Evolutionary conservation across 257 asterid species (phyloP), one percentile per base, ranked within the genome.

Genomic region (Hygrophila difformis): DNA sequence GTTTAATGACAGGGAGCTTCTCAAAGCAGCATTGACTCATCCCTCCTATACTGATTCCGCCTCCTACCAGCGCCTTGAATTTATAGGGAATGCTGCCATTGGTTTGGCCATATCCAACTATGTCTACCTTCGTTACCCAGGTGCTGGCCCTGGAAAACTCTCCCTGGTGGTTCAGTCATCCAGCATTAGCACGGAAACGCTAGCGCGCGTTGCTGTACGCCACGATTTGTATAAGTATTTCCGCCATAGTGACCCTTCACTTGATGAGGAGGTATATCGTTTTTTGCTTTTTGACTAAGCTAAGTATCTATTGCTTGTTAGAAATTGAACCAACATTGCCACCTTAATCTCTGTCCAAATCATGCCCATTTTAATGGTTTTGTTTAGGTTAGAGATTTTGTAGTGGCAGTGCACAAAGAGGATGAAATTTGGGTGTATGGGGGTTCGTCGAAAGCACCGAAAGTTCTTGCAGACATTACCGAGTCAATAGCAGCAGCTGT

Each of bases 11-110:
- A 55, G 24, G 55, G 69, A 66, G 51, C 84, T 77, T 35, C 72
- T 85, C 0, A 86, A 79, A 47, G 93, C 77, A 5, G 91, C 94
- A 5, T 48, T 89, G 12, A 82, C 94, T 4, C 98, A 82, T 58
- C 49, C 96, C 12, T 89, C 98, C 2, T 82, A 48, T 72, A 38
- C 64, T 12, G 70, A 39, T 1, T 68, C 91, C 0, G 39, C 71
- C 12, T 85, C 91, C n/a, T 89, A 89, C 50, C 75, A 89, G 51
- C 79, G 98, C 18, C 93, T 89, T 12, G 94, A 85, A 64, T 77
- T 82, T 51, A 47, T 89, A 13, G 96, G 98, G 9, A 93, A 82
- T 42, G 77, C 79, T 6, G 94, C 74, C 12, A 44, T 89, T 0
- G 85, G 82, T 2, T 53, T 73, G 23, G 93, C 82, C 5, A 5